These are phyloP conservation scores for Penicillium sclerotiorum DNA, from an alignment of 2,329 filamentous ascomycete genomes.

Conservation along the genomic window DNA sequence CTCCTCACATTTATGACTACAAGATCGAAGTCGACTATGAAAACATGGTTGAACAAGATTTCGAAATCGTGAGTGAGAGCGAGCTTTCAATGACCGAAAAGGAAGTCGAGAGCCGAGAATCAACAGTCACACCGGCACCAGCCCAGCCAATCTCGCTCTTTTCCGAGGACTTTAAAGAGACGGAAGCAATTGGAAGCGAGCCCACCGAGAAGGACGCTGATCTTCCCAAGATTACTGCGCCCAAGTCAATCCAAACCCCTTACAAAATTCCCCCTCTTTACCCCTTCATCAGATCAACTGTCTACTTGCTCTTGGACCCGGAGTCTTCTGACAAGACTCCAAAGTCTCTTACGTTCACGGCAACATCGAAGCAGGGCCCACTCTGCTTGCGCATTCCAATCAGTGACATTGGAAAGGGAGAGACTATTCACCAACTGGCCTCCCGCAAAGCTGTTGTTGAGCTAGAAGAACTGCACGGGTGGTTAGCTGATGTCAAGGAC, in stretches of 20 bases:
- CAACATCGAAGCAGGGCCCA: slow-evolving; percentile 59
- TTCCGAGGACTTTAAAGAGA: slow-evolving; percentile 52
- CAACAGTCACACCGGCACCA: slow-evolving; percentile 12
- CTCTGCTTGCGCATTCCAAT: slow-evolving; percentile 68
- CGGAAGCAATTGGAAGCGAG: slow-evolving; percentile 33
- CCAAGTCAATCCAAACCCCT: slow-evolving; percentile 67
- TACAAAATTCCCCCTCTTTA: slow-evolving; percentile 65
- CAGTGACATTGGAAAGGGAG: slow-evolving; percentile 48
- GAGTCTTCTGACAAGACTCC: slow-evolving; percentile 50
- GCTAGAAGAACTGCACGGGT: slow-evolving; percentile 70
- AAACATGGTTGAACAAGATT: slow-evolving; percentile 52
- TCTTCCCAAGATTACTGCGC: slow-evolving; percentile 56
- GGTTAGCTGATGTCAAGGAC: slow-evolving; percentile 59
- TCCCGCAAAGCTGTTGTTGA: slow-evolving; percentile 69
- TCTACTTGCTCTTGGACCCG: slow-evolving; percentile 67
- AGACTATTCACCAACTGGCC: slow-evolving; percentile 70
- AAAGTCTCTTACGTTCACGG: slow-evolving; percentile 61
- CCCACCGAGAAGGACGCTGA: slow-evolving; percentile 34
- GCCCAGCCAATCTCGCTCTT: slow-evolving; percentile 62
- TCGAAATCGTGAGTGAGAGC: slow-evolving; percentile 56
- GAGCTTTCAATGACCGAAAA: slow-evolving; percentile 50
- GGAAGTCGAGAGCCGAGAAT: slow-evolving; percentile 4
- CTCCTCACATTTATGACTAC: slow-evolving; percentile 67
- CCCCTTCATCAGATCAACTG: slow-evolving; percentile 65
- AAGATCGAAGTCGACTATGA: slow-evolving; percentile 64